These are phyloP conservation scores for Handroanthus guayacan DNA, from an alignment of 257 asterid species.

Conservation along the genomic window DNA sequence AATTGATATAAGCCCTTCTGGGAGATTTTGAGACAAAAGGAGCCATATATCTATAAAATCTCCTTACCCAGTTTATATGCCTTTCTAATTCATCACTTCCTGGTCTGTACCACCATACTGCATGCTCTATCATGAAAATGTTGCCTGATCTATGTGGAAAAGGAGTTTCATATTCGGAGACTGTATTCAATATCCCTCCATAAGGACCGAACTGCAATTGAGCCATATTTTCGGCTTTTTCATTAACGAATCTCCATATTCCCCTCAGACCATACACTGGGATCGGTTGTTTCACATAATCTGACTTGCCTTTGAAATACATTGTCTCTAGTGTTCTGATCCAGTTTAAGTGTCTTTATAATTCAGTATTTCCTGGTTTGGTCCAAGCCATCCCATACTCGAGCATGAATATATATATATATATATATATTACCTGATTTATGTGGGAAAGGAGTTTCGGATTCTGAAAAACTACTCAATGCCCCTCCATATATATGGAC, in stretches of 20 bases:
- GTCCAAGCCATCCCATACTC: conserved; percentile 33
- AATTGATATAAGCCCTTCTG: background rate
- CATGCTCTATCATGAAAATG: background rate
- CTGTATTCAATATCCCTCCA: background rate
- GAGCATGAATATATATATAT: conserved; percentile 47
- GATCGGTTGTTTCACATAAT: no score
- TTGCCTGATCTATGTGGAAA: background rate
- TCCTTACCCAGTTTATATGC: background rate
- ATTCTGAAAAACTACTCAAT: conserved; percentile 34
- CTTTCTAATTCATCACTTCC: background rate
- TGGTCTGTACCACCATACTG: background rate
- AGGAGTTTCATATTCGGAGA: background rate
- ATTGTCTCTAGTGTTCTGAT: conserved; percentile 29
- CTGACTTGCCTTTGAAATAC: no score
- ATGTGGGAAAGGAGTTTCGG: conserved; percentile 50
- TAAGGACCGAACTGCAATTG: conserved; percentile 26
- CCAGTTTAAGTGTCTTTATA: conserved; percentile 29
- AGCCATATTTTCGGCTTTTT: no score
- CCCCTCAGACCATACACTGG: no score
- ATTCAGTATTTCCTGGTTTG: background rate
- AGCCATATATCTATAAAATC: background rate
- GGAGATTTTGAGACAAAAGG: background rate
- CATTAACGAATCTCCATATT: no score
- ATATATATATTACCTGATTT: conserved; percentile 38
- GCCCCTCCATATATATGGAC: conserved; percentile 52